These are phyloP conservation scores for Phytophthora meadii DNA, from an alignment of 352 stramenopile genomes.

Conservation along the genomic window DNA sequence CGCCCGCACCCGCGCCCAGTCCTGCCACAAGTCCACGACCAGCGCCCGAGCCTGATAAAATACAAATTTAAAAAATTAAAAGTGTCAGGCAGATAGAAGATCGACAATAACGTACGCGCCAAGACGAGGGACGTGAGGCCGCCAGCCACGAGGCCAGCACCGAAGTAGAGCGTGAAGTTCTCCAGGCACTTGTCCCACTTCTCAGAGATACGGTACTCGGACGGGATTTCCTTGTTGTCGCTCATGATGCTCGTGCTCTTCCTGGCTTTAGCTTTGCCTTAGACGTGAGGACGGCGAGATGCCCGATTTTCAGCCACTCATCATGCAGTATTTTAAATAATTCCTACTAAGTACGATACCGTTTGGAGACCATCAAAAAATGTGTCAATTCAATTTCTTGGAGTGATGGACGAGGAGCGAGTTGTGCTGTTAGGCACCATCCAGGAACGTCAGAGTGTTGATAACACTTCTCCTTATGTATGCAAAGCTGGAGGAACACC, in stretches of 20 bases:
- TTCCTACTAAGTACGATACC: constrained; percentile 22
- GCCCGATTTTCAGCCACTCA: constrained; percentile 29
- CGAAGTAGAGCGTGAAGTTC: constrained; percentile 90
- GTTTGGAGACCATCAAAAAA: constrained; percentile 19
- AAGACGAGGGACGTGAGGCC: constrained; percentile 85
- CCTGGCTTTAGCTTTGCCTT: constrained; percentile 11
- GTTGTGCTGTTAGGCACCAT: constrained; percentile 76
- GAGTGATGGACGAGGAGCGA: constrained; percentile 63
- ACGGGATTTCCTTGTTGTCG: constrained; percentile 75
- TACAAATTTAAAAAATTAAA: background rate
- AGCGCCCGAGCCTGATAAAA: constrained; percentile 59
- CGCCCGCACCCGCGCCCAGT: constrained; percentile 71
- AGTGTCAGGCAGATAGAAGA: constrained; percentile 18
- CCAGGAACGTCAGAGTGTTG: constrained; percentile 68
- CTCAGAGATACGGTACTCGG: constrained; percentile 91
- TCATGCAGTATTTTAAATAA: background rate
- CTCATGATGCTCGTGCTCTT: constrained; percentile 41
- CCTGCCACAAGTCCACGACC: constrained; percentile 73
- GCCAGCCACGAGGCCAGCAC: constrained; percentile 77
- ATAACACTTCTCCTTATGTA: constrained; percentile 71
- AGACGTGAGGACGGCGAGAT: constrained; percentile 42
- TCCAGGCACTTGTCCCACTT: constrained; percentile 92
- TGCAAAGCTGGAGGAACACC: constrained; percentile 83
- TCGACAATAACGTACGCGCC: constrained; percentile 61
- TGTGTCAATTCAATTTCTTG: background rate